Base-by-base conservation (phyloP, 345 rosid species). In the Rhodomyrtus tomentosa region DNA sequence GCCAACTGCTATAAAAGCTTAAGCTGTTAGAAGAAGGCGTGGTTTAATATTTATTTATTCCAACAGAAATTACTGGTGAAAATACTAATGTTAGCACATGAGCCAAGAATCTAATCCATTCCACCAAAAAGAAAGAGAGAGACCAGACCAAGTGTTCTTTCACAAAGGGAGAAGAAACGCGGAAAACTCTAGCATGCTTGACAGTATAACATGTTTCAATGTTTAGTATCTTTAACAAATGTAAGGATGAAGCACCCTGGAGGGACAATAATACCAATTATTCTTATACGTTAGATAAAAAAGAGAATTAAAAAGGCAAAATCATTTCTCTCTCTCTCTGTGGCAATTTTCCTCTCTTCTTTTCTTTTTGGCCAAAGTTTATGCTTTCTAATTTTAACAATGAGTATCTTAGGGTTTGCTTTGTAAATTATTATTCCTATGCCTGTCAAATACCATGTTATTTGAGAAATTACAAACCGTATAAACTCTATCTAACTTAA, bases 1-100 rank as follows among this genome's bases (percentile, higher is more conserved):
- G n/a, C n/a, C n/a, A n/a, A n/a, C n/a, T n/a, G n/a, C n/a, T n/a
- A n/a, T n/a, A n/a, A n/a, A n/a, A n/a, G n/a, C n/a, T n/a, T n/a
- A n/a, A n/a, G n/a, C n/a, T n/a, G n/a, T n/a, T n/a, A n/a, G n/a
- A n/a, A n/a, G n/a, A n/a, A n/a, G n/a, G n/a, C n/a, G n/a, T n/a
- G n/a, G n/a, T n/a, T n/a, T n/a, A n/a, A n/a, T n/a, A n/a, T n/a
- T n/a, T n/a, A n/a, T n/a, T n/a, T n/a, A n/a, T n/a, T n/a, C n/a
- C n/a, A n/a, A n/a, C n/a, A n/a, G 6, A 68, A 38, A 0, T 0
- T 36, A 32, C 45, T 25, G 1, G 32, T 0, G 13, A 3, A 59
- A 32, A 68, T 18, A 36, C 45, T 36, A 68, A 36, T 32, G 76
- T 68, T 68, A 68, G 76, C 40, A 0, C 21, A 15, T 59, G 4